These are phyloP conservation scores for Leptoxyphium fumago DNA, from an alignment of 2,329 filamentous ascomycete species.

Conservation along the genomic window DNA sequence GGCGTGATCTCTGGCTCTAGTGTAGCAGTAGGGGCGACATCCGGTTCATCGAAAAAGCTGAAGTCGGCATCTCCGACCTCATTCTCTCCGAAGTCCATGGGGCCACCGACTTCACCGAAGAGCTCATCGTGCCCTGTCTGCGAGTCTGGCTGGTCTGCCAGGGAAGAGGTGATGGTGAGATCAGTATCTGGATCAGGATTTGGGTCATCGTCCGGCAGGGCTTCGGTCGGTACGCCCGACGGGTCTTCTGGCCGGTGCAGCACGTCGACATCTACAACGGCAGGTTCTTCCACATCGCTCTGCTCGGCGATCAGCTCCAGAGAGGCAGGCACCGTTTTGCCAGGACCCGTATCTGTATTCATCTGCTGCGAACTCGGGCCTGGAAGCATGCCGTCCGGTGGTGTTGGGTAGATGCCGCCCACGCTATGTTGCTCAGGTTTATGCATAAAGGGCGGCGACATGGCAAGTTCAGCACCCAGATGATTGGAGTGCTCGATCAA, in stretches of 20 bases:
- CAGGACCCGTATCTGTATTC: background rate
- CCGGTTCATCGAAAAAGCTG: conserved; percentile 62
- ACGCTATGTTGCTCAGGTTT: conserved; percentile 24
- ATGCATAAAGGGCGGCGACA: conserved; percentile 22
- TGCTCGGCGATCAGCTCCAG: background rate
- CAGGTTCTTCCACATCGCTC: background rate
- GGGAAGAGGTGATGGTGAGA: conserved; percentile 27
- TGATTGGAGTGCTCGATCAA: background rate
- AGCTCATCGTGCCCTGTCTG: conserved; percentile 41
- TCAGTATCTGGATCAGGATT: conserved; percentile 34
- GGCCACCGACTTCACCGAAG: conserved; percentile 59
- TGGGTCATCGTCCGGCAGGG: background rate
- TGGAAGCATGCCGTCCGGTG: conserved; percentile 41
- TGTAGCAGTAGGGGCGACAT: conserved; percentile 10
- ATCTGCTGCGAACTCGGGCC: conserved; percentile 10
- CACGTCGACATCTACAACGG: no score
- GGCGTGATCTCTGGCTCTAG: background rate
- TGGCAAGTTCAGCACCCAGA: conserved; percentile 1
- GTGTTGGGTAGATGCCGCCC: conserved; percentile 55
- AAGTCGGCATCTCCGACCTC: conserved; percentile 74
- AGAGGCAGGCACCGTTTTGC: background rate
- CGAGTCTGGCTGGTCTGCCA: conserved; percentile 2
- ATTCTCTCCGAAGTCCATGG: conserved; percentile 47
- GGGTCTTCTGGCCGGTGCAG: no score
- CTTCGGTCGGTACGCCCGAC: background rate